Evolutionary conservation across 139 green algal genomes (phyloP).

Genomic region (Chlamydomonas schloesseri): DNA sequence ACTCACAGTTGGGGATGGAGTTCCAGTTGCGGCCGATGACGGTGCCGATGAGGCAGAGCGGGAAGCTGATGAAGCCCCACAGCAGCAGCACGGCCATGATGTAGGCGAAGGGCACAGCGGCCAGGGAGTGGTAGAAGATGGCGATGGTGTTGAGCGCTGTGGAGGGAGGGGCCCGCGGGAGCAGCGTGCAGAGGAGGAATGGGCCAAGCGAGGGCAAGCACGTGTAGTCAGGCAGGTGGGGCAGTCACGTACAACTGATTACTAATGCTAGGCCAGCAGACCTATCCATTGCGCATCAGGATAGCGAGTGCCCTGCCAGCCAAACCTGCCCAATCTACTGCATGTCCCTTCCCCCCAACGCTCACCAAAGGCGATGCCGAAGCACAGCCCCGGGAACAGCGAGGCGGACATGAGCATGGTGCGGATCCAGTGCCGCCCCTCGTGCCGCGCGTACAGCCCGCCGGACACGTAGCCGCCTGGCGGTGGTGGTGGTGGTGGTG

Average conservation of each 20-base stretch:
- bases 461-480: slow-evolving; percentile 82
- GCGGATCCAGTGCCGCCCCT: slow-evolving; percentile 93
- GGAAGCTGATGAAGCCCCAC: slow-evolving; percentile 96
- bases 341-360: too few species aligned
- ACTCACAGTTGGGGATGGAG: slow-evolving; percentile 67
- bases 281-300: too few species aligned
- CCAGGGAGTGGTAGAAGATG: slow-evolving; percentile 92
- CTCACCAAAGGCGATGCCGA: slow-evolving; percentile 91
- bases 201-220: too few species aligned
- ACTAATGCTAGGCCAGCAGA: too few species aligned
- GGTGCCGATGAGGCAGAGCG: slow-evolving; percentile 86
- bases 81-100: slow-evolving; percentile 89
- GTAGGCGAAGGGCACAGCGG: slow-evolving; percentile 92
- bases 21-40: slow-evolving; percentile 60
- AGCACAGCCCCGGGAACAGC: slow-evolving; percentile 77
- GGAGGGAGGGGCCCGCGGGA: too few species aligned
- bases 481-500: neutral
- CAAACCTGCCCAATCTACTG: too few species aligned
- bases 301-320: too few species aligned
- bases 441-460: slow-evolving; percentile 88
- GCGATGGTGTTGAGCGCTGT: slow-evolving; percentile 96
- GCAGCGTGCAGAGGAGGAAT: too few species aligned
- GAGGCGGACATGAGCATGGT: slow-evolving; percentile 91
- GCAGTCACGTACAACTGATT: too few species aligned
- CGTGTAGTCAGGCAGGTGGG: too few species aligned